Percentiles rank a stretch among this genome's conserved stretches.
Conservation (phyloP, 257 asterid species). For the Nicotiana undulata region DNA sequence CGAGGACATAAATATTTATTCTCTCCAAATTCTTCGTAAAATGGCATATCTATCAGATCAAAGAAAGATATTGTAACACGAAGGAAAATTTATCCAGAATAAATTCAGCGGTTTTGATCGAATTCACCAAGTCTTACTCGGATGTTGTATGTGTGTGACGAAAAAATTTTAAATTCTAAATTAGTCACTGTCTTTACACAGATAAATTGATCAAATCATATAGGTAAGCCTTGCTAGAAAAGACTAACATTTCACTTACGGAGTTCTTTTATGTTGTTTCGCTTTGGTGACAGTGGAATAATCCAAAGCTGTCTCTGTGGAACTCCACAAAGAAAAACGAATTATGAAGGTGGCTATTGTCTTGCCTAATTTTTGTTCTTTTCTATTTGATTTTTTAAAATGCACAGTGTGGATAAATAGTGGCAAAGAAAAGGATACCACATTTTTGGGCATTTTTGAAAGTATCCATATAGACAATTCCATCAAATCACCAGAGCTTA, state of each 20-base stretch:
- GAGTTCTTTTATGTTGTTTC: not conserved
- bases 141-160: not conserved
- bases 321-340: not conserved
- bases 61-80: not conserved
- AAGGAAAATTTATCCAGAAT: not conserved
- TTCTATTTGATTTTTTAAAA: slow-evolving; percentile 4
- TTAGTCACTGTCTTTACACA: not conserved
- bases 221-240: not conserved
- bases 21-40: not conserved
- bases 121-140: not conserved
- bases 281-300: not conserved
- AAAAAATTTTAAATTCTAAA: not conserved
- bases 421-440: not conserved
- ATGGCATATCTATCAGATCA: not conserved
- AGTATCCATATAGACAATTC: not conserved
- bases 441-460: not conserved
- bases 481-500: not conserved
- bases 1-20: not conserved
- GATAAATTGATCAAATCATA: not conserved
- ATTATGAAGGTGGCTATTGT: slow-evolving; percentile 11
- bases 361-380: slow-evolving; percentile 8
- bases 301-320: not conserved
- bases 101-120: not conserved
- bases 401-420: not conserved
- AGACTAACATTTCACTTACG: not conserved